Percentiles rank a stretch among this genome's conserved stretches.
Conservation (phyloP, 2,329 filamentous ascomycete genomes). For the Kalmusia sp. region DNA sequence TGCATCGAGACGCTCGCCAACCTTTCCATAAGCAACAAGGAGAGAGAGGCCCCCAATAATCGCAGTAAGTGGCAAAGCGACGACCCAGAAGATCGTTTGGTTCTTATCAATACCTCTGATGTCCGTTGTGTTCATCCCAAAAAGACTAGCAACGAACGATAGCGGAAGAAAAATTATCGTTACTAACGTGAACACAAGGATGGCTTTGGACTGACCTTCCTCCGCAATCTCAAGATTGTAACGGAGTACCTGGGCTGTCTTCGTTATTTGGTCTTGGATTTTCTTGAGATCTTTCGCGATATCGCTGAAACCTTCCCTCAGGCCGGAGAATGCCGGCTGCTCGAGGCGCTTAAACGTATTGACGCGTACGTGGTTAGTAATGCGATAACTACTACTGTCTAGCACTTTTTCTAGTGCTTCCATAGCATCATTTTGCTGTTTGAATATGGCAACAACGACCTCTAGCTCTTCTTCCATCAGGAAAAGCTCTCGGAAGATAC, state of each 20-base stretch:
- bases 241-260: slow-evolving; percentile 6
- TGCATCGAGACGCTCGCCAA: background rate
- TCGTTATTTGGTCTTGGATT: background rate
- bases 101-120: slow-evolving; percentile 4
- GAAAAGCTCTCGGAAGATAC: slow-evolving; percentile 10
- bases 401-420: background rate
- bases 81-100: slow-evolving; percentile 10
- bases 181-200: slow-evolving; percentile 10
- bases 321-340: background rate
- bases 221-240: slow-evolving; percentile 11
- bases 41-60: background rate
- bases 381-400: slow-evolving; percentile 2
- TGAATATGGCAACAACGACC: background rate
- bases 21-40: background rate
- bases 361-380: background rate
- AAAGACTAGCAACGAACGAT: slow-evolving; percentile 12
- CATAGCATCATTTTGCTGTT: background rate
- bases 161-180: slow-evolving; percentile 5
- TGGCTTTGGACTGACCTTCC: slow-evolving; percentile 7
- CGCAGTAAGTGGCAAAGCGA: slow-evolving; percentile 8
- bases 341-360: slow-evolving; percentile 3
- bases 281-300: background rate
- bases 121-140: slow-evolving; percentile 18
- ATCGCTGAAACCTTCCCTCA: background rate
- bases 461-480: slow-evolving; percentile 14